These are phyloP conservation scores for Diplogelasinospora grovesii DNA, from an alignment of 495 filamentous ascomycete species.

Conservation along the genomic window DNA sequence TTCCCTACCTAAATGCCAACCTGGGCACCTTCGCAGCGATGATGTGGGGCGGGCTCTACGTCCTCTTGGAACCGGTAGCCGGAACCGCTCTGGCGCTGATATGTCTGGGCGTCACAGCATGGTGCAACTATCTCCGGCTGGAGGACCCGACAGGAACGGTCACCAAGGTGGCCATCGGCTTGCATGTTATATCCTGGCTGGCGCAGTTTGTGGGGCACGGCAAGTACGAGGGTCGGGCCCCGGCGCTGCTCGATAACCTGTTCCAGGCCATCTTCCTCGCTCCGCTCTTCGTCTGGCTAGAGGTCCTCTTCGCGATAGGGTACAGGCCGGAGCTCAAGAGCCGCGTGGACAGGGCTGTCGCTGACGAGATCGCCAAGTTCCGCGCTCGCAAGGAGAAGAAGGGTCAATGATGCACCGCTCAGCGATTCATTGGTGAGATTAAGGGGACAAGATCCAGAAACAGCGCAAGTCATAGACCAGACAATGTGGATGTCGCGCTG, in stretches of 20 bases:
- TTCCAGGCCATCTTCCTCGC: conserved; percentile 89
- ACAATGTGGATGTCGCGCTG: no score
- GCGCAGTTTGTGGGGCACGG: conserved; percentile 90
- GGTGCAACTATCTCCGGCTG: conserved; percentile 64
- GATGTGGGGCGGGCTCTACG: conserved; percentile 68
- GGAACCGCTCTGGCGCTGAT: conserved; percentile 67
- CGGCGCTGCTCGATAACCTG: conserved; percentile 84
- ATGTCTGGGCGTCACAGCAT: conserved; percentile 64
- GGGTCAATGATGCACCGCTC: conserved; percentile 2
- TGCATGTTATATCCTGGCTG: conserved; percentile 74
- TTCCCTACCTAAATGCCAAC: conserved; percentile 75
- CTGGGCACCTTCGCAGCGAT: conserved; percentile 67
- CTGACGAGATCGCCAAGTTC: conserved; percentile 60
- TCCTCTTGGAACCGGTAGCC: conserved; percentile 90
- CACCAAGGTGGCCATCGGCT: conserved; percentile 62
- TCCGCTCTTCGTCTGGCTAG: conserved; percentile 97
- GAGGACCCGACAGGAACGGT: conserved; percentile 57
- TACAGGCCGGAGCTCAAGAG: conserved; percentile 82
- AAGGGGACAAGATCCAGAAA: neutral
- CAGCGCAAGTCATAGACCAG: no score
- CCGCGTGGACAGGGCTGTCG: conserved; percentile 67
- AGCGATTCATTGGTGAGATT: neutral
- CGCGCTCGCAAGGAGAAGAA: conserved; percentile 30
- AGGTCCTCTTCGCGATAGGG: conserved; percentile 83
- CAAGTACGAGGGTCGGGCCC: conserved; percentile 78